Evolutionary conservation across 768 basidiomycete genomes (phyloP).

Genomic region (Hebeloma cylindrosporum): DNA sequence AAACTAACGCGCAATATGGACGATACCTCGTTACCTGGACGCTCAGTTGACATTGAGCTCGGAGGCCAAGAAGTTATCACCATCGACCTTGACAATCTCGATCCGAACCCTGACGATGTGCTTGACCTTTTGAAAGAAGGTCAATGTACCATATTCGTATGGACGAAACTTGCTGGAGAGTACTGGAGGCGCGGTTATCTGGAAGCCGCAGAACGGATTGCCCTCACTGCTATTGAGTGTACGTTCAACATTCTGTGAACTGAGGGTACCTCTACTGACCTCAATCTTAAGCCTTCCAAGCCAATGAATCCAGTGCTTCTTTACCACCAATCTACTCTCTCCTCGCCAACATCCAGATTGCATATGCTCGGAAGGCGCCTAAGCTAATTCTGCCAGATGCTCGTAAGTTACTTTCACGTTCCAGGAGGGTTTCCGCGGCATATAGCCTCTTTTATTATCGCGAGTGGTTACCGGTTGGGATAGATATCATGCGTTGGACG

Average conservation of each 20-base stretch:
- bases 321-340: conserved; percentile 77
- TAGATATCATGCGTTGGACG: no score
- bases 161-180: conserved; percentile 83
- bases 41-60: conserved; percentile 74
- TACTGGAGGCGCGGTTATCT: conserved; percentile 82
- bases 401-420: conserved; percentile 55
- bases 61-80: conserved; percentile 85
- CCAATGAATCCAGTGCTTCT: conserved; percentile 47
- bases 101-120: conserved; percentile 74
- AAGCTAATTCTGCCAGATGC: conserved; percentile 73
- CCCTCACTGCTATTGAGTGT: conserved; percentile 66
- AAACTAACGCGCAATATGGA: conserved; percentile 33
- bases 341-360: conserved; percentile 83
- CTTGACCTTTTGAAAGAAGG: conserved; percentile 71
- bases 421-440: no score
- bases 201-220: conserved; percentile 76
- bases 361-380: conserved; percentile 79
- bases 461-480: no score
- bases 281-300: conserved; percentile 46
- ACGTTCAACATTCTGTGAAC: conserved; percentile 36
- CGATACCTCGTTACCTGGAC: conserved; percentile 36
- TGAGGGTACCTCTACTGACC: conserved; percentile 8
- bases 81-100: conserved; percentile 86
- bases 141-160: conserved; percentile 69
- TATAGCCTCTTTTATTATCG: no score